Base-by-base conservation (phyloP, 2,329 filamentous ascomycete species). In the Clarireedia sp. region DNA sequence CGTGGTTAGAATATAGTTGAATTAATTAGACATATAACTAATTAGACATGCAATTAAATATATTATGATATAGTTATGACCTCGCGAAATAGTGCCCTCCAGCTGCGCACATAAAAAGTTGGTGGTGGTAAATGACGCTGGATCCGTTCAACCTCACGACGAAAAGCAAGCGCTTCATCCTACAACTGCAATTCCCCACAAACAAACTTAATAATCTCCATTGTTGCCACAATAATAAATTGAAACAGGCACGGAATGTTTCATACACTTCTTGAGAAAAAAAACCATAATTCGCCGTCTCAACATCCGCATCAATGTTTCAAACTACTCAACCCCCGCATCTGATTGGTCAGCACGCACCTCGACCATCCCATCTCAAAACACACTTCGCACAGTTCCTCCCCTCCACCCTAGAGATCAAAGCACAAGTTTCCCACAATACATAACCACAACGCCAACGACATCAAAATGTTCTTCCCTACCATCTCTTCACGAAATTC, bases 311-410 rank as follows among this genome's bases (percentile, higher is more conserved):
- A 36, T 50, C 23, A n/a, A 10, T 14, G 52, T 54, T 54, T 50
- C 46, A 54, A 37, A n/a, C 6, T 40, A 50, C 10, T 41, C 21
- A 26, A 16, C 3, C n/a, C 24, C 24, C 6, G 1, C 24, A 17
- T 43, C 9, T 54, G 46, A 54, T 54, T 54, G 45, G 52, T 36
- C 26, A 43, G 26, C 45, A 36, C 10, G 14, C 17, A 43, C 24
- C 40, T 19, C 17, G 38, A 41, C 48, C 45, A 54, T 50, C 37
- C 52, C 17, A 19, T 49, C 24, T 43, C 48, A 50, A 54, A 54
- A 54, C 52, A 54, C 52, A 54, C 37, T 41, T 44, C 52, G 37
- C 45, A 54, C 52, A 49, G 52, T 54, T 24, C 33, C 23, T 24
- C 45, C 21, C 24, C 38, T 24, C 38, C 45, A 19, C 45, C 41